phyloP scores from a whole-genome alignment of 2,329 filamentous ascomycete species.

The Fusarium sp. region DNA sequence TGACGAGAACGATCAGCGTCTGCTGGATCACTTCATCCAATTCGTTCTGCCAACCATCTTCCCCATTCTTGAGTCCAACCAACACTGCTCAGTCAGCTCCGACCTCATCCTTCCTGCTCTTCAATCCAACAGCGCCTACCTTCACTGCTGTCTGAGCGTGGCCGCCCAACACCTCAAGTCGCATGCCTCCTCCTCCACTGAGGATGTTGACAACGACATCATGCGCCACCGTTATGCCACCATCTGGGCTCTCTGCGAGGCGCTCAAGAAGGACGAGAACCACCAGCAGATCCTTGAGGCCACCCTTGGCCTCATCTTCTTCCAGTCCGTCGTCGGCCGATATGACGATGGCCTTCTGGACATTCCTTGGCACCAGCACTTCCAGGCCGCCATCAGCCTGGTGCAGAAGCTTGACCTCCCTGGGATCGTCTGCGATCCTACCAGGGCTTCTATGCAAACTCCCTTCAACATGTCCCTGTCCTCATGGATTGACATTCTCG shows the following conservation, averaged over 20 bases:
- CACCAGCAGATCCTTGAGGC: conserved; percentile 93
- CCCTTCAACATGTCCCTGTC: conserved; percentile 97
- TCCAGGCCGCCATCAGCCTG: conserved; percentile 88
- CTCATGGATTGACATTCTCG: conserved; percentile 97
- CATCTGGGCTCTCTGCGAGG: conserved; percentile 86
- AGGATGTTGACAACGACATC: conserved; percentile 89
- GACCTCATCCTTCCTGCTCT: conserved; percentile 89
- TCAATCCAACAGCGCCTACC: conserved; percentile 90
- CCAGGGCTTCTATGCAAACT: conserved; percentile 67
- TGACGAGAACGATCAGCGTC: conserved; percentile 86
- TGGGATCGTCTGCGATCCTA: conserved; percentile 71
- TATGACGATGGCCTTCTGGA: conserved; percentile 88
- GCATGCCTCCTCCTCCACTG: conserved; percentile 69
- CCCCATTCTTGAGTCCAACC: conserved; percentile 90
- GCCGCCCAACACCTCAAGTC: conserved; percentile 93
- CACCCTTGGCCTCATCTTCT: conserved; percentile 94
- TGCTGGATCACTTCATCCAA: conserved; percentile 92
- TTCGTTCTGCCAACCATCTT: conserved; percentile 91
- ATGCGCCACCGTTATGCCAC: conserved; percentile 92
- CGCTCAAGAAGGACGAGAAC: conserved; percentile 82
- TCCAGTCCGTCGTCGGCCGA: conserved; percentile 91
- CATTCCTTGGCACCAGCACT: conserved; percentile 97
- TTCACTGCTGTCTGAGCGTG: conserved; percentile 95
- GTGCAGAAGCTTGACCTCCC: conserved; percentile 88
- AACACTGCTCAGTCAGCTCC: conserved; percentile 83